Conservation (phyloP, 2,329 filamentous ascomycete genomes). For the Scopulariopsis brevicaulis region DNA sequence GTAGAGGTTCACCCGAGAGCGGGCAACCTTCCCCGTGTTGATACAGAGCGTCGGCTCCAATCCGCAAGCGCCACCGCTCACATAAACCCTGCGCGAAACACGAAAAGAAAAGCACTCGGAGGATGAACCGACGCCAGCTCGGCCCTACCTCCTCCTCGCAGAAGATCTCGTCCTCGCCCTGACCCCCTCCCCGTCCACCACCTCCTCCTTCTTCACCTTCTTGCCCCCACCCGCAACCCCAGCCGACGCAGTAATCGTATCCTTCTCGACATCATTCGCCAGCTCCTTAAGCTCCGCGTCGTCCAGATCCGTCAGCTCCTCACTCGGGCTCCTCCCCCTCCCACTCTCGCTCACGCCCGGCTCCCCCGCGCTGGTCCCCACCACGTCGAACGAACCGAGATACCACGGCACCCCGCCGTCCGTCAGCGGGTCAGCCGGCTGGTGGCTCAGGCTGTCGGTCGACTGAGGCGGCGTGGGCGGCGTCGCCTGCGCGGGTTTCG, state of each 20-base stretch:
- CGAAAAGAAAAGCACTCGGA: not conserved
- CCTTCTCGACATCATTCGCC: conserved; percentile 35
- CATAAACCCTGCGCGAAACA: not conserved
- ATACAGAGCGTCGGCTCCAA: not conserved
- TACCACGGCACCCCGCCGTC: conserved; percentile 85
- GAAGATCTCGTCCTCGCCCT: conserved; percentile 1
- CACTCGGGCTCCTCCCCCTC: conserved; percentile 49
- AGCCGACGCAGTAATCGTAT: conserved; percentile 1
- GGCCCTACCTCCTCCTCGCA: not conserved
- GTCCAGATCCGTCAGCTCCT: conserved; percentile 84
- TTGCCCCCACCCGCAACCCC: no score
- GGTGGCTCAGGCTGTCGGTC: conserved; percentile 40
- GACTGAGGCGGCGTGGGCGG: conserved; percentile 60
- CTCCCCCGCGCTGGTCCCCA: conserved; percentile 73
- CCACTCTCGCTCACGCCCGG: conserved; percentile 18
- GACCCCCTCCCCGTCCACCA: not conserved
- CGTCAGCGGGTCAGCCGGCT: conserved; percentile 41
- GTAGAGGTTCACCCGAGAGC: no score
- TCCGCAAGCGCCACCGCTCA: not conserved
- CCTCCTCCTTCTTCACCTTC: not conserved
- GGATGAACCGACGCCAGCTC: not conserved
- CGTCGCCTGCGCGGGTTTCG: conserved; percentile 19
- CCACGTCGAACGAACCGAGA: conserved; percentile 65
- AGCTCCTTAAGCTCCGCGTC: conserved; percentile 77
- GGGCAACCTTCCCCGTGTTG: not conserved